These are phyloP conservation scores for Cytospora piceicola DNA, from an alignment of 2,329 filamentous ascomycete genomes.

Conservation along the genomic window DNA sequence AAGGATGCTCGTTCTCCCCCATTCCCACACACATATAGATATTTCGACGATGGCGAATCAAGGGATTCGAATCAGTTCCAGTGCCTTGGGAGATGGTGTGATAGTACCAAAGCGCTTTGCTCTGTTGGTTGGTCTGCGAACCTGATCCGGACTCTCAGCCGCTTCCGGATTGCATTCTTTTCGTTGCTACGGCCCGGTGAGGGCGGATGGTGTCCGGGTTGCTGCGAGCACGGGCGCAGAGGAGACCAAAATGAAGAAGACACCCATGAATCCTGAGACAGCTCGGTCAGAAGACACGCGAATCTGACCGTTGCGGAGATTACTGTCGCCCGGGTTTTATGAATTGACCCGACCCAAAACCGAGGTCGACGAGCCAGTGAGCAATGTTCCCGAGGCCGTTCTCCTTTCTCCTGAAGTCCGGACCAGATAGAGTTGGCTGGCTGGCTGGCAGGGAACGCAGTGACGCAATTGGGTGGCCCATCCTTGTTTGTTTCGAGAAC, in stretches of 20 bases:
- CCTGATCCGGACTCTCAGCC: background rate
- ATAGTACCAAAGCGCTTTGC: background rate
- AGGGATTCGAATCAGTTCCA: background rate
- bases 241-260: background rate
- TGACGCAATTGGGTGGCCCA: conserved; percentile 17
- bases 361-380: background rate
- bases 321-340: conserved; percentile 12
- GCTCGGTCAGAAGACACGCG: background rate
- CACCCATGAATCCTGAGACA: background rate
- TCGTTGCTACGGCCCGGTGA: background rate
- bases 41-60: background rate
- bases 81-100: background rate
- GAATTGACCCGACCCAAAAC: background rate
- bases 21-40: too few species aligned
- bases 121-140: background rate
- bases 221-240: background rate
- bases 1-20: background rate
- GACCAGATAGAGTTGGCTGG: background rate
- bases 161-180: background rate
- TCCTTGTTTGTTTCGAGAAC: conserved; percentile 26
- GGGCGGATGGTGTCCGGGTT: background rate
- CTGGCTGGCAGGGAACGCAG: conserved; percentile 11
- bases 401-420: background rate
- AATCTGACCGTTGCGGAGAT: background rate
- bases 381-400: background rate